These are phyloP conservation scores for Pholiota conissans DNA, from an alignment of 768 basidiomycete species.

Conservation along the genomic window DNA sequence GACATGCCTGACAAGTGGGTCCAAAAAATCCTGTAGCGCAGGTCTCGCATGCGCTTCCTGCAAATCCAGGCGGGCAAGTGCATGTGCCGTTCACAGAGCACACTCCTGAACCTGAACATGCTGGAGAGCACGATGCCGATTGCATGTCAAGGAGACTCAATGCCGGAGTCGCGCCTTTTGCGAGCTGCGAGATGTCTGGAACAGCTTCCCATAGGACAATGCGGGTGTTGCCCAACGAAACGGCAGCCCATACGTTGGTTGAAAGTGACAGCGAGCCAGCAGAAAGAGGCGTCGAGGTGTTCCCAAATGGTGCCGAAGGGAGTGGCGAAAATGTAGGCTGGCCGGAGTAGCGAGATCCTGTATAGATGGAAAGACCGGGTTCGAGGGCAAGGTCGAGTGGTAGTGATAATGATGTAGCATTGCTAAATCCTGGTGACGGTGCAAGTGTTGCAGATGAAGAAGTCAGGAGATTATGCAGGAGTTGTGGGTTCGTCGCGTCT, in stretches of 20 bases:
- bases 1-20: constrained; percentile 67
- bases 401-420: constrained; percentile 51
- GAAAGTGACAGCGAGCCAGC: constrained; percentile 70
- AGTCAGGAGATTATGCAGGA: constrained; percentile 68
- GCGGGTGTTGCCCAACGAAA: constrained; percentile 50
- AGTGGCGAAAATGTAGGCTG: constrained; percentile 59
- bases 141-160: constrained; percentile 71
- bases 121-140: constrained; percentile 71
- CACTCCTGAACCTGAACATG: constrained; percentile 71
- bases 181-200: constrained; percentile 72
- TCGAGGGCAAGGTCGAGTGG: constrained; percentile 69
- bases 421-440: constrained; percentile 66
- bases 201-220: constrained; percentile 79
- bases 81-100: constrained; percentile 76
- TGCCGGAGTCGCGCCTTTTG: constrained; percentile 43
- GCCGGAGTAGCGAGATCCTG: constrained; percentile 64
- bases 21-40: constrained; percentile 80
- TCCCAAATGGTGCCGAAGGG: constrained; percentile 46
- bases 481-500: constrained; percentile 66
- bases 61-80: constrained; percentile 71
- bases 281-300: constrained; percentile 48
- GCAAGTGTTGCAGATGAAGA: constrained; percentile 60
- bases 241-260: constrained; percentile 65
- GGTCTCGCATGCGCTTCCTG: constrained; percentile 76
- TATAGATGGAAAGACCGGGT: constrained; percentile 69